Conservation (phyloP, 192 early-diverging fungal genomes). For the Coemansia reversa region DNA sequence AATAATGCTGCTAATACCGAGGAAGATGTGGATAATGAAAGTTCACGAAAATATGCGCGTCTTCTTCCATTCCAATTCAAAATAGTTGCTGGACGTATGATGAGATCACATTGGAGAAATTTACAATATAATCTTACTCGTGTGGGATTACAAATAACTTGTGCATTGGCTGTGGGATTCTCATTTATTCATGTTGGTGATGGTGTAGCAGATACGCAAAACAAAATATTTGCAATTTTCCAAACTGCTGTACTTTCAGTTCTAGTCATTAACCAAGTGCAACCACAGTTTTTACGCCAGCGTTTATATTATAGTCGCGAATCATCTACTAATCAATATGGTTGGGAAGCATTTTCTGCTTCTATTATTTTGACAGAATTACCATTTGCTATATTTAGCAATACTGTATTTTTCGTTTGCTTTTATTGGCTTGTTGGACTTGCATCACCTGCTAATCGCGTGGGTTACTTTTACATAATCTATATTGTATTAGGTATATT, state of each 20-base stretch:
- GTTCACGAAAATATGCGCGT: constrained; percentile 54
- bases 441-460: constrained; percentile 43
- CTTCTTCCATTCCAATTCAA: constrained; percentile 52
- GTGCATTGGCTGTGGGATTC: constrained; percentile 68
- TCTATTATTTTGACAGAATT: constrained; percentile 67
- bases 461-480: constrained; percentile 65
- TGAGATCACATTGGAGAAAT: constrained; percentile 68
- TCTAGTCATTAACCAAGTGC: constrained; percentile 66
- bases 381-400: constrained; percentile 65
- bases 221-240: constrained; percentile 73
- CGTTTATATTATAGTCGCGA: constrained; percentile 70
- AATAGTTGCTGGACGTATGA: constrained; percentile 65
- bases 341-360: constrained; percentile 63
- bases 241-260: constrained; percentile 67
- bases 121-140: constrained; percentile 76
- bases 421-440: constrained; percentile 81
- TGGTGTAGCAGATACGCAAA: constrained; percentile 62
- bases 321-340: constrained; percentile 65
- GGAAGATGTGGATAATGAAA: constrained; percentile 24
- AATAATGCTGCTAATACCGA: constrained; percentile 10
- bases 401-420: constrained; percentile 66
- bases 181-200: constrained; percentile 66
- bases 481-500: constrained; percentile 65
- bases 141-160: constrained; percentile 59
- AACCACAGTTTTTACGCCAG: constrained; percentile 68